Conservation (phyloP, 768 basidiomycete genomes). For the Phylloporus rhodoxanthus region DNA sequence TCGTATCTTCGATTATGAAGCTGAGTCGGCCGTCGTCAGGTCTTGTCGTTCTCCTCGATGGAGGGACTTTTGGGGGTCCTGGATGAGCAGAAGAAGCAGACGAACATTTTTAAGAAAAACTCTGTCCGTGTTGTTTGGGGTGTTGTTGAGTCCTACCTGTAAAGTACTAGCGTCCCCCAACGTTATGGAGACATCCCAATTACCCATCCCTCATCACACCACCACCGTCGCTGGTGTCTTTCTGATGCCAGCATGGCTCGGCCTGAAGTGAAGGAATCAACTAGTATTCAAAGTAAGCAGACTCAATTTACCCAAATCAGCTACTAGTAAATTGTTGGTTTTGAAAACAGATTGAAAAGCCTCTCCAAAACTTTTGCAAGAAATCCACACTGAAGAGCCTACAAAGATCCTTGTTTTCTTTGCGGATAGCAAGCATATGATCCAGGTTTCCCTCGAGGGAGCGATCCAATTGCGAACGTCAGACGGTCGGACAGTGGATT, state of each 20-base stretch:
- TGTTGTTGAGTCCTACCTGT: neutral
- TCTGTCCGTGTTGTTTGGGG: neutral
- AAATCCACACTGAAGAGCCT: slow-evolving; percentile 1
- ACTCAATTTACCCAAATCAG: neutral
- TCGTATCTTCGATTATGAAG: neutral
- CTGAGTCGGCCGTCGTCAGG: neutral
- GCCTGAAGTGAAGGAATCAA: neutral
- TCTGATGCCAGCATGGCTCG: neutral
- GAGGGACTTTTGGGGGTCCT: neutral
- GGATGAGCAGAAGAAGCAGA: neutral
- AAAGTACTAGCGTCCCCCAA: neutral
- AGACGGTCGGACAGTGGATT: slow-evolving; percentile 2
- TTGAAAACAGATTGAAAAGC: neutral
- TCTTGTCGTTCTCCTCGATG: neutral
- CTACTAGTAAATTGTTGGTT: neutral
- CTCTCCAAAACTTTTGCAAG: neutral
- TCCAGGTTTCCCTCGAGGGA: neutral
- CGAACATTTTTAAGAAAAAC: neutral
- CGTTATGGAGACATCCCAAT: neutral
- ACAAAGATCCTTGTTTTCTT: neutral
- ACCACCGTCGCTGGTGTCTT: neutral
- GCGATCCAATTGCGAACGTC: neutral
- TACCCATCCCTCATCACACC: too few species aligned
- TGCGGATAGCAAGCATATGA: slow-evolving; percentile 1
- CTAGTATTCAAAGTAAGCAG: neutral